Evolutionary conservation across 192 early-diverging fungal species (phyloP).

Genomic region (Backusella luteola): DNA sequence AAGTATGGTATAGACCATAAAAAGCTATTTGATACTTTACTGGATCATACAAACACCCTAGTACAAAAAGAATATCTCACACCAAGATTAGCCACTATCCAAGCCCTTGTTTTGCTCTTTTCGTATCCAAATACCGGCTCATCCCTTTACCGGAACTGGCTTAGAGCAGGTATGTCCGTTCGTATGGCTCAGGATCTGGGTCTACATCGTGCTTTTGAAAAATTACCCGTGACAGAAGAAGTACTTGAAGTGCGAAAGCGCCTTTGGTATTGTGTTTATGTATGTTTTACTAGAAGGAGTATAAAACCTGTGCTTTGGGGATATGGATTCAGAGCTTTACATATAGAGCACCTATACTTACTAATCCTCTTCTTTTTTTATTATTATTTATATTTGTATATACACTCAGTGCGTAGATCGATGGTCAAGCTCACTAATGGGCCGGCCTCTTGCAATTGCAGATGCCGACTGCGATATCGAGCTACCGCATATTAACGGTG

Average conservation of each 20-base stretch:
- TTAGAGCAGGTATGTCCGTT: constrained; percentile 50
- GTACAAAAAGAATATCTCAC: constrained; percentile 61
- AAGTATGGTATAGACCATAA: not conserved
- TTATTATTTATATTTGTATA: too few relatives aligned
- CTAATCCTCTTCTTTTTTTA: too few relatives aligned
- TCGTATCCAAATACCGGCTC: constrained; percentile 39
- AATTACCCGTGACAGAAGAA: constrained; percentile 38
- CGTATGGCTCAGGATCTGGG: constrained; percentile 79
- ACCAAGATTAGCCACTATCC: constrained; percentile 51
- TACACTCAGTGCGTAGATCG: constrained; percentile 52
- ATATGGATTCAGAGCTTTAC: too few relatives aligned
- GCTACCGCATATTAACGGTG: constrained; percentile 15
- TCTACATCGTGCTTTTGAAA: constrained; percentile 61
- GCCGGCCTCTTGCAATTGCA: constrained; percentile 44
- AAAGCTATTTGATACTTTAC: constrained; percentile 8
- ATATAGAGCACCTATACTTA: too few relatives aligned
- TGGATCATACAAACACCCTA: constrained; percentile 15
- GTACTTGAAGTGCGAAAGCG: constrained; percentile 60
- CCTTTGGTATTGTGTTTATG: constrained; percentile 68
- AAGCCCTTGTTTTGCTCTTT: constrained; percentile 62
- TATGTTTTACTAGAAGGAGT: too few relatives aligned
- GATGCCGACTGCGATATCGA: constrained; percentile 42
- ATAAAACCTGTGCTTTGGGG: too few relatives aligned
- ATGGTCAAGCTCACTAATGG: constrained; percentile 43
- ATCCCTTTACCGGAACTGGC: constrained; percentile 25